Percentiles rank a stretch among this genome's conserved stretches.
Conservation (phyloP, 2,329 filamentous ascomycete genomes). For the Aspergillus fructus region DNA sequence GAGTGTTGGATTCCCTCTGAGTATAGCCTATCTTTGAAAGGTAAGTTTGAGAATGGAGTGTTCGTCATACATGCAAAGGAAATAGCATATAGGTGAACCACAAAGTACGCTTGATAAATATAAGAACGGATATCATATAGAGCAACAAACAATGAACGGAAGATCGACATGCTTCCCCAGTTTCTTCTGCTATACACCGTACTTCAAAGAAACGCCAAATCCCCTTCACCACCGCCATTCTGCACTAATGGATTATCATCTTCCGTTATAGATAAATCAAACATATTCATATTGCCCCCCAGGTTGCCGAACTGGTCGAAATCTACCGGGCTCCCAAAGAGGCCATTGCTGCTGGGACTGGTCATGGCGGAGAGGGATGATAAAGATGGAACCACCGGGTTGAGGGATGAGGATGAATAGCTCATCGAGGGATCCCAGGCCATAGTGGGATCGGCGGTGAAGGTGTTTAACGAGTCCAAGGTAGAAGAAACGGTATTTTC, state of each 20-base stretch:
- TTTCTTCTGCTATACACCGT: background rate
- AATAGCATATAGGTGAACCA: background rate
- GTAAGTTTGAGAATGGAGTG: background rate
- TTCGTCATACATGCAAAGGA: background rate
- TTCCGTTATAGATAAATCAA: background rate
- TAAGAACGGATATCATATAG: too few species aligned
- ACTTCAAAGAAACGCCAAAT: conserved; percentile 5
- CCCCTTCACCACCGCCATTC: background rate
- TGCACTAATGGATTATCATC: background rate
- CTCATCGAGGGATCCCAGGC: background rate
- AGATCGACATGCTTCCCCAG: too few species aligned
- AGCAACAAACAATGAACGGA: too few species aligned
- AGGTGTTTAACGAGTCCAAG: background rate
- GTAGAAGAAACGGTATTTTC: background rate
- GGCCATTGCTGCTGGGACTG: background rate
- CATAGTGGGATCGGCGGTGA: background rate
- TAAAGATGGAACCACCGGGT: background rate
- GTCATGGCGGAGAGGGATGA: background rate
- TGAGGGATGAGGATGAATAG: background rate
- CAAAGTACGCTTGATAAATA: background rate
- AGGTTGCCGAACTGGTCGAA: background rate
- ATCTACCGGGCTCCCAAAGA: background rate
- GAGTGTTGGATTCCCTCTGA: background rate
- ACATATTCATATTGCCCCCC: background rate
- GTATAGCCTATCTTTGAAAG: background rate